Conservation (phyloP, 306 rosid species). For the Hippophae gyantsensis region DNA sequence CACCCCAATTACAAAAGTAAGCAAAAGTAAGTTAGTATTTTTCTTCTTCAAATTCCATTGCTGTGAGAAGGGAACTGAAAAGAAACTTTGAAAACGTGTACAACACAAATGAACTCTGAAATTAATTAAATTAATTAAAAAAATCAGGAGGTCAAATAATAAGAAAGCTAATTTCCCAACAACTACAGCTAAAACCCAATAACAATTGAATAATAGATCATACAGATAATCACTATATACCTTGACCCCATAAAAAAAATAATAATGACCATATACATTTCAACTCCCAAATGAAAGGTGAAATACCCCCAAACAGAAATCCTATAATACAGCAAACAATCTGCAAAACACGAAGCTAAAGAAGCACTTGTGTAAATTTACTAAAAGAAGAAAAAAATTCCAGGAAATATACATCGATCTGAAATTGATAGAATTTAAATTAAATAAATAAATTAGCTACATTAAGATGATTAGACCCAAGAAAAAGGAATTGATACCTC, state of each 20-base stretch:
- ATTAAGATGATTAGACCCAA: neutral
- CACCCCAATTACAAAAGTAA: no score
- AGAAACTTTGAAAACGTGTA: no score
- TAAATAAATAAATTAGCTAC: neutral
- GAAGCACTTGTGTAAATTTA: neutral
- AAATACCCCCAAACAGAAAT: no score
- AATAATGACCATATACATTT: no score
- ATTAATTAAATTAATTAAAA: no score
- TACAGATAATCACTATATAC: neutral
- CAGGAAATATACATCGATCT: neutral
- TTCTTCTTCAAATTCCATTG: no score
- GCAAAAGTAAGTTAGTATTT: no score
- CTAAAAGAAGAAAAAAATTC: no score
- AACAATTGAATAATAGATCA: neutral
- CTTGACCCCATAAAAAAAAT: neutral
- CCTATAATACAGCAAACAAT: neutral
- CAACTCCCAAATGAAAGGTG: neutral
- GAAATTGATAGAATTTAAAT: neutral
- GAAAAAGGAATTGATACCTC: conserved; percentile 35
- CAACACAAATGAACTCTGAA: no score
- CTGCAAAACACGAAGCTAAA: neutral
- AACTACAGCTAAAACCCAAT: neutral
- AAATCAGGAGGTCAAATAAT: neutral
- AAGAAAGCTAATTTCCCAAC: neutral
- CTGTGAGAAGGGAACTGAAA: no score